Evolutionary conservation across 305 asterid species (phyloP).

Genomic region (Fraxinus greggii): DNA sequence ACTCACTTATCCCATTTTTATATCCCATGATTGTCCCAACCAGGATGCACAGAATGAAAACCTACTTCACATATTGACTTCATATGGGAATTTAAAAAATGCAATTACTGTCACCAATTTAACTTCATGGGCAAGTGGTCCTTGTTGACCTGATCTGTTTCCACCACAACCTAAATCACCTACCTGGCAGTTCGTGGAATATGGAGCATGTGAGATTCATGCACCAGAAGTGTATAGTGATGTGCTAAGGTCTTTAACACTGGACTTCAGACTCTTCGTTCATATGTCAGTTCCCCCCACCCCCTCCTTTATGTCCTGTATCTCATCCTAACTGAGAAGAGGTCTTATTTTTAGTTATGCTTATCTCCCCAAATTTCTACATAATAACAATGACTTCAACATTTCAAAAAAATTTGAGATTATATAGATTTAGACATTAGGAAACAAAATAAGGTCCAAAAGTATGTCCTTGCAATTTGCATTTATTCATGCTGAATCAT

Average conservation of each 20-base stretch:
- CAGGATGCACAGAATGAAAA: slow-evolving; percentile 6
- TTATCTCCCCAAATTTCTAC: slow-evolving; percentile 6
- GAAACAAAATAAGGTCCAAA: slow-evolving; percentile 8
- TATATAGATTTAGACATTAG: neutral
- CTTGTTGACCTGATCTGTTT: neutral
- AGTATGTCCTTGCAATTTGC: neutral
- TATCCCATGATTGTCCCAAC: neutral
- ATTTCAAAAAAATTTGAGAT: neutral
- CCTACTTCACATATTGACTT: neutral
- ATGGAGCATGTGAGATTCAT: neutral
- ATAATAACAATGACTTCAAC: slow-evolving; percentile 9
- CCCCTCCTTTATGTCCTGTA: neutral
- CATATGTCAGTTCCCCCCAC: neutral
- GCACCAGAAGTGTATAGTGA: neutral
- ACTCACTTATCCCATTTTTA: neutral
- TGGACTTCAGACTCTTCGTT: neutral
- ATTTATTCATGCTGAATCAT: neutral
- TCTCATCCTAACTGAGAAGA: slow-evolving; percentile 23
- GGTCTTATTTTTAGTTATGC: neutral
- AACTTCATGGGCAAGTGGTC: neutral
- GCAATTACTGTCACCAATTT: neutral
- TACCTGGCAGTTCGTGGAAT: neutral
- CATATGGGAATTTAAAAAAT: neutral
- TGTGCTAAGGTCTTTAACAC: neutral
- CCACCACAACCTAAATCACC: neutral